A percentile compares a stretch with the other conserved stretches of the same genome.
Evolutionary conservation across 2,329 filamentous ascomycete species (phyloP).

Genomic region (Cercospora beticola): DNA sequence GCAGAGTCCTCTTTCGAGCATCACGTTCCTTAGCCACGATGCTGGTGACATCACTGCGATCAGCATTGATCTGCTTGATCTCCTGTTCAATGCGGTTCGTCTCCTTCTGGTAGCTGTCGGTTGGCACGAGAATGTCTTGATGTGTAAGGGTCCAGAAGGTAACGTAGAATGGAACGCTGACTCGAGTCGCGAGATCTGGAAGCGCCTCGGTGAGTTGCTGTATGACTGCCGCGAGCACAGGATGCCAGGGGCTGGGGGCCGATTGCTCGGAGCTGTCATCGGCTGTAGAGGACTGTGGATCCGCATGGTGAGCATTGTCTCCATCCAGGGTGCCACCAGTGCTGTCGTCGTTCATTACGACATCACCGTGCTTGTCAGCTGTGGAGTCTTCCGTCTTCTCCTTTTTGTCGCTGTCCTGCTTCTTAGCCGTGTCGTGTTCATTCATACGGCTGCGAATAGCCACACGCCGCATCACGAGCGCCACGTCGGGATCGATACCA

Average conservation of each 20-base stretch:
- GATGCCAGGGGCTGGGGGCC: constrained; percentile 54
- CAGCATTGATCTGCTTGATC: constrained; percentile 64
- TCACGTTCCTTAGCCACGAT: constrained; percentile 66
- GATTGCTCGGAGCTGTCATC: constrained; percentile 11
- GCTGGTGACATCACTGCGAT: constrained; percentile 71
- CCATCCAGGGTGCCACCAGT: constrained; percentile 12
- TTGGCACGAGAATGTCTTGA: constrained; percentile 75
- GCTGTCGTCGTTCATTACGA: constrained; percentile 41
- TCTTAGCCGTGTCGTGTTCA: constrained; percentile 42
- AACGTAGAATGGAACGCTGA: constrained; percentile 79
- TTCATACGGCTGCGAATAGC: constrained; percentile 68
- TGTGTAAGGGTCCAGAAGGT: constrained; percentile 91
- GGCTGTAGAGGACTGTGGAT: neutral
- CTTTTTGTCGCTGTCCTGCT: constrained; percentile 36
- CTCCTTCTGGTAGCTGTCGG: constrained; percentile 75
- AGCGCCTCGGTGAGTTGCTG: constrained; percentile 63
- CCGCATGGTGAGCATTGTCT: neutral
- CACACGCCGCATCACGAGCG: constrained; percentile 78
- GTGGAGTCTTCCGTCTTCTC: constrained; percentile 24
- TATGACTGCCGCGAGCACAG: constrained; percentile 72
- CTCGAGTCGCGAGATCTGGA: constrained; percentile 63
- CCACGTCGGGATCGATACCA: constrained; percentile 74
- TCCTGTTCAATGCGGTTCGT: constrained; percentile 67
- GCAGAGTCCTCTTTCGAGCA: constrained; percentile 66
- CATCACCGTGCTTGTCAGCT: constrained; percentile 52